phyloP scores from a whole-genome alignment of 495 filamentous ascomycete species.

The Talaromyces wortmannii region DNA sequence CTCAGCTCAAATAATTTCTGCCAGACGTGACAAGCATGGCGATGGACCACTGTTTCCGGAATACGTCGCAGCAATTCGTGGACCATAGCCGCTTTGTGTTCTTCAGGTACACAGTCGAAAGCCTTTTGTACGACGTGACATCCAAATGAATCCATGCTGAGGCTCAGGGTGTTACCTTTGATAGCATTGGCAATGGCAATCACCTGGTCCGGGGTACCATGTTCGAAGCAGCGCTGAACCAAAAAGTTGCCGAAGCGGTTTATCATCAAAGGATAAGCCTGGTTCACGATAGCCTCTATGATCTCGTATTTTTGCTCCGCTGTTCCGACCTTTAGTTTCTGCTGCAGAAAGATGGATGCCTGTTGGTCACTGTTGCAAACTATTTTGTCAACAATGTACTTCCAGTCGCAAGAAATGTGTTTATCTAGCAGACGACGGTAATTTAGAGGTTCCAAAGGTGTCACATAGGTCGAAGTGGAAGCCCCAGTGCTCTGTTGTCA shows the following conservation, averaged over 20 bases:
- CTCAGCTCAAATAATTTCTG: constrained; percentile 99
- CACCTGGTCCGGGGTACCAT: constrained; percentile 92
- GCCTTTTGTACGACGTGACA: constrained; percentile 98
- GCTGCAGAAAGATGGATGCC: constrained; percentile 96
- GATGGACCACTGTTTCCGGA: constrained; percentile 95
- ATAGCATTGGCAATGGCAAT: constrained; percentile 93
- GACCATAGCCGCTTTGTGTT: constrained; percentile 97
- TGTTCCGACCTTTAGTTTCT: constrained; percentile 97
- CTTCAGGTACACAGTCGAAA: constrained; percentile 93
- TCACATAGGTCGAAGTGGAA: constrained; percentile 64
- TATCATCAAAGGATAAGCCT: constrained; percentile 94
- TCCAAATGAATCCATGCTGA: constrained; percentile 98
- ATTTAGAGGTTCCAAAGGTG: constrained; percentile 89
- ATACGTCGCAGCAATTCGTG: constrained; percentile 92
- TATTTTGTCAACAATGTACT: constrained; percentile 99
- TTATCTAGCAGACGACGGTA: constrained; percentile 94
- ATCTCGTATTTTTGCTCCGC: constrained; percentile 95
- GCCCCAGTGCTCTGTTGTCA: constrained; percentile 39
- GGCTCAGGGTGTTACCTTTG: constrained; percentile 83
- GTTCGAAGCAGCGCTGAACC: constrained; percentile 97
- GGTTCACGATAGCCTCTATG: constrained; percentile 89
- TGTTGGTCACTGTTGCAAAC: constrained; percentile 99
- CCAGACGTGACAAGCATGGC: constrained; percentile 98
- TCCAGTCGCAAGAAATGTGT: constrained; percentile 97
- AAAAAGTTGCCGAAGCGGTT: constrained; percentile 97